Base-by-base conservation (phyloP, 345 rosid species). In the Citrus medica region DNA sequence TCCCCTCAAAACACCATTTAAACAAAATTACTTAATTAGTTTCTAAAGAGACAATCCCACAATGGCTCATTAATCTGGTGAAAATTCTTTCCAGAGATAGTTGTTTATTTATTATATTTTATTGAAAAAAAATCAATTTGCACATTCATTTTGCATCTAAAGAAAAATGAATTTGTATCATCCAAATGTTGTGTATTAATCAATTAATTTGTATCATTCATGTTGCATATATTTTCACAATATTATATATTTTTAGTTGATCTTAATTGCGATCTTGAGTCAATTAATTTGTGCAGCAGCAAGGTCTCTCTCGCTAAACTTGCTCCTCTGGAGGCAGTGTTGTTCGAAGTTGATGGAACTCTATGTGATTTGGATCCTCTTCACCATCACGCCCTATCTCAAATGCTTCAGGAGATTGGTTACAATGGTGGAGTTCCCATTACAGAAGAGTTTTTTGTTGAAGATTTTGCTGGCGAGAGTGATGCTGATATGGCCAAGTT, bases 261-360 rank as follows among this genome's bases (percentile, higher is more conserved):
- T 38, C 51, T 22, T 51, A 32, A 32, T 32, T 32, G 59, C 53
- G 66, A 53, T 61, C 62, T 37, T 27, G 33, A 4, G 51, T 40
- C 9, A 40, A 40, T 40, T 1, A 40, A 40, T 27, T 53, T 27
- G 38, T 66, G 70, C 68, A 80, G 85, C 93, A 94, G 98, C 87
- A 85, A 78, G 58, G 83, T 58, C 73, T 82, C 90, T 76, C 88
- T 94, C 7, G 71, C 88, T 19, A 85, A 85, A 74, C 85, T 88
- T 67, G 97, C 92, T 73, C 98, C 99, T 2, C 72, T 92, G 65
- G 89, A 92, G 78, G 98, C 94, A 5, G 87, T 96, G 59, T 73
- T 92, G 59, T 96, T 96, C 73, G 99, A 96, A 67, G 91, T 96
- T 38, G 99, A 96, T 82, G 99, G 99, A 81, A 96, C 98, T 22